Conservation (phyloP, 805 yeast species). For the Priceomyces melissophilus region DNA sequence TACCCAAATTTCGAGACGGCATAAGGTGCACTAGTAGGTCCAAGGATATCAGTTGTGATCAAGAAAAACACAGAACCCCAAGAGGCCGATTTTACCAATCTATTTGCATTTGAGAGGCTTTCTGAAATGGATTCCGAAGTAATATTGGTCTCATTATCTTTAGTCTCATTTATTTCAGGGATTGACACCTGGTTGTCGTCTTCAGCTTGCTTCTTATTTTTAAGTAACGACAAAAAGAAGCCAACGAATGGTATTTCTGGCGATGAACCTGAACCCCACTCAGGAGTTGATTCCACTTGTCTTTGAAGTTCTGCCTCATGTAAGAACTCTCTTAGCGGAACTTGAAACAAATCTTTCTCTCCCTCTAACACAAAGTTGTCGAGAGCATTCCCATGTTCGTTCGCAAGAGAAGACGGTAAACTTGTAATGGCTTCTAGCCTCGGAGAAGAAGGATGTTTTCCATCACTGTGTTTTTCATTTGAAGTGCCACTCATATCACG, state of each 20-base stretch:
- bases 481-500: not conserved
- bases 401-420: slow-evolving; percentile 4
- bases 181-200: not conserved
- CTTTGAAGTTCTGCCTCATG: slow-evolving; percentile 8
- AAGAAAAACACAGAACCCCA: slow-evolving; percentile 38
- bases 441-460: not conserved
- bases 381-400: slow-evolving; percentile 4
- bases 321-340: slow-evolving; percentile 6
- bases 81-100: slow-evolving; percentile 9
- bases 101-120: slow-evolving; percentile 6
- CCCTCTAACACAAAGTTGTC: slow-evolving; percentile 5
- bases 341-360: slow-evolving; percentile 1
- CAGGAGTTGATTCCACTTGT: slow-evolving; percentile 5
- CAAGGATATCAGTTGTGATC: slow-evolving; percentile 47
- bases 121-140: not conserved
- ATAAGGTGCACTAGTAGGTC: slow-evolving; percentile 46
- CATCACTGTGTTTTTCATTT: not conserved
- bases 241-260: slow-evolving; percentile 5
- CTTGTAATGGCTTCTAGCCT: slow-evolving; percentile 6
- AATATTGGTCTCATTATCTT: not conserved
- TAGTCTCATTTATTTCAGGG: too few species aligned
- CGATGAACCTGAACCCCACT: slow-evolving; percentile 4
- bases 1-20: slow-evolving; percentile 43
- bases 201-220: not conserved
- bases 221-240: not conserved